phyloP scores from a whole-genome alignment of 2,329 filamentous ascomycete genomes.

The Bipolaris zeicola region DNA sequence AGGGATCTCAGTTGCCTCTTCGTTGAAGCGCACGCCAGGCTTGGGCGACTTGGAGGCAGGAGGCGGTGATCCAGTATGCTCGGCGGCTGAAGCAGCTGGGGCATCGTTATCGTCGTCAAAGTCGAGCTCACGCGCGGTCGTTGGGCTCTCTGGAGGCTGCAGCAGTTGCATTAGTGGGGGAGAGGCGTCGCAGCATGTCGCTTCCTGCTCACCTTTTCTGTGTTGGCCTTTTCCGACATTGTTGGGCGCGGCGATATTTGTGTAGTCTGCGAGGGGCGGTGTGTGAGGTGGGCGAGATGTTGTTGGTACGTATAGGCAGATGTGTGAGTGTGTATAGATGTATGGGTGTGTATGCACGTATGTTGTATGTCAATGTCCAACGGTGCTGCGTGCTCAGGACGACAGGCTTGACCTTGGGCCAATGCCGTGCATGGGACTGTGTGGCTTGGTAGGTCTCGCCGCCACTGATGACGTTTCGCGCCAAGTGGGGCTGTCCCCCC shows the following conservation, averaged over 20 bases:
- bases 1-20: constrained; percentile 60
- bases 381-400: neutral
- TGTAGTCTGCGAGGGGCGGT: neutral
- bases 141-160: constrained; percentile 46
- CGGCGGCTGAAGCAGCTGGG: constrained; percentile 34
- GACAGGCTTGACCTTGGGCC: constrained; percentile 6
- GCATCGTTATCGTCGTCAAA: constrained; percentile 63
- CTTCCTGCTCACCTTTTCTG: constrained; percentile 16
- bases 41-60: constrained; percentile 49
- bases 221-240: constrained; percentile 29
- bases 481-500: constrained; percentile 12
- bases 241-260: neutral
- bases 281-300: neutral
- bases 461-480: constrained; percentile 24
- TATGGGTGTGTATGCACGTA: neutral
- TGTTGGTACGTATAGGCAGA: too few relatives aligned
- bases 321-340: too few relatives aligned
- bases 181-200: neutral
- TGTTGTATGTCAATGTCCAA: neutral
- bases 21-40: constrained; percentile 55
- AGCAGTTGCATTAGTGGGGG: constrained; percentile 5
- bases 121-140: constrained; percentile 61
- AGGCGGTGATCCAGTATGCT: constrained; percentile 40
- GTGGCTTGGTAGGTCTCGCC: constrained; percentile 16
- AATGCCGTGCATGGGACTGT: constrained; percentile 18